Percentiles rank a stretch among this genome's conserved stretches.
phyloP scores from a whole-genome alignment of 306 rosid genomes.

The Cucurbita maxima region DNA sequence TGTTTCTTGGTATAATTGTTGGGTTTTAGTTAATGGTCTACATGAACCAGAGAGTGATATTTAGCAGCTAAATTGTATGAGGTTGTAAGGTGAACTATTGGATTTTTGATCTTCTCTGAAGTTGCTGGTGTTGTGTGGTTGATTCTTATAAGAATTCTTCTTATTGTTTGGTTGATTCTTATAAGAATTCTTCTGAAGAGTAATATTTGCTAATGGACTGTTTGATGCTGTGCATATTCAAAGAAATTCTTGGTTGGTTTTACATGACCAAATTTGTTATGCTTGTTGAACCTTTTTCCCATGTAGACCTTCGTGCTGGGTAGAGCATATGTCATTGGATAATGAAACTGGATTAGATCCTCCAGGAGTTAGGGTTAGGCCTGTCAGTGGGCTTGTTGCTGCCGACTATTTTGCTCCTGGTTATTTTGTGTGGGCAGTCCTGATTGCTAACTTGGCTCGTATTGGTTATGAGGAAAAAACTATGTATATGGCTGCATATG shows the following conservation, averaged over 20 bases:
- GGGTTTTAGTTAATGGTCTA: not conserved
- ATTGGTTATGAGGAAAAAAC: constrained; percentile 77
- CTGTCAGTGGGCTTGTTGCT: constrained; percentile 80
- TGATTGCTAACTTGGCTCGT: constrained; percentile 75
- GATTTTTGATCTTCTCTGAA: not conserved
- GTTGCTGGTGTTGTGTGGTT: not conserved
- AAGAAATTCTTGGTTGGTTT: not conserved
- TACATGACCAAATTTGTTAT: not conserved
- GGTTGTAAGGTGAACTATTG: not conserved
- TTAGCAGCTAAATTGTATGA: not conserved
- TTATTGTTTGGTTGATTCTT: not conserved
- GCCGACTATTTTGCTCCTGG: constrained; percentile 87
- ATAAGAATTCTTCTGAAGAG: not conserved
- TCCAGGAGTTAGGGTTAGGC: constrained; percentile 56
- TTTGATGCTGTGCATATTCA: not conserved
- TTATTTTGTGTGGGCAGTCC: constrained; percentile 80
- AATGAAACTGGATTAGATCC: constrained; percentile 83
- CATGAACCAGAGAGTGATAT: not conserved
- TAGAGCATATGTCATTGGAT: constrained; percentile 73
- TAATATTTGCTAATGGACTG: not conserved
- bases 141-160: not conserved
- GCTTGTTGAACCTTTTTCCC: constrained; percentile 6
- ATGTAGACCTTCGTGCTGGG: constrained; percentile 78
- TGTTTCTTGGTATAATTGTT: not conserved
- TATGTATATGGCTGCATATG: constrained; percentile 86